Evolutionary conservation across 169 alveolate species (phyloP), one percentile per base, ranked within the genome.

Genomic region (Plasmodium vivax): DNA sequence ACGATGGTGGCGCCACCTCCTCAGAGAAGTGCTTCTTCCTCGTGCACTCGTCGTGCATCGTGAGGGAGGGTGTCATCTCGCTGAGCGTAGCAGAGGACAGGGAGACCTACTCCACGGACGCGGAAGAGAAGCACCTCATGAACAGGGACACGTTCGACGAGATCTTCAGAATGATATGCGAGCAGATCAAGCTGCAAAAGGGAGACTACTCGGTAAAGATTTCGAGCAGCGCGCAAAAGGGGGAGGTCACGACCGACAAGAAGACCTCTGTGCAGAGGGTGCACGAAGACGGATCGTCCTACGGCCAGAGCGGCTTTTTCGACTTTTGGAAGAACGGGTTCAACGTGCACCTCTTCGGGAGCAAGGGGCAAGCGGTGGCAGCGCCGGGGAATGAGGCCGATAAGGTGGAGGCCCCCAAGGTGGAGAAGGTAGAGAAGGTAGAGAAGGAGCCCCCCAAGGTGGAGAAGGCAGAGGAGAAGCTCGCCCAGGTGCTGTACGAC

Each of bases 101-200:
- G 81, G 38, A 68, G 19, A 68, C 77, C n/a, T 83, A 83, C 45
- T n/a, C 27, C 27, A 56, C 62, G n/a, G 92, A 83, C 62, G 45
- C 30, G 45, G 62, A 83, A 34, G 71, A 27, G 38, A 68, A 83
- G 14, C 68, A 34, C 30, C 45, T 83, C 30, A 34, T 83, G 56
- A 83, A 19, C n/a, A 16, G 14, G 6, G 43, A 62, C 14, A 62
- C 45, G n/a, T 83, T 83, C 38, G 38, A 58, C 45, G 82, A 34
- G 71, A 83, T 83, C 68, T 83, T 58, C 92, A 62, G 34, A 43
- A 83, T 58, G 23, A 83, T 83, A n/a, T 3, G 19, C 45, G 38
- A 62, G 82, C 32, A 83, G 14, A 75, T 34, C n/a, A 58, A 2
- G 14, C 74, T 83, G 30, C 12, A 34, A 2, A 62, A 83, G 23